Percentiles rank a stretch among this genome's conserved stretches.
These are phyloP conservation scores for Vitis amurensis DNA, from an alignment of 164 flowering plant species.

Conservation along the genomic window DNA sequence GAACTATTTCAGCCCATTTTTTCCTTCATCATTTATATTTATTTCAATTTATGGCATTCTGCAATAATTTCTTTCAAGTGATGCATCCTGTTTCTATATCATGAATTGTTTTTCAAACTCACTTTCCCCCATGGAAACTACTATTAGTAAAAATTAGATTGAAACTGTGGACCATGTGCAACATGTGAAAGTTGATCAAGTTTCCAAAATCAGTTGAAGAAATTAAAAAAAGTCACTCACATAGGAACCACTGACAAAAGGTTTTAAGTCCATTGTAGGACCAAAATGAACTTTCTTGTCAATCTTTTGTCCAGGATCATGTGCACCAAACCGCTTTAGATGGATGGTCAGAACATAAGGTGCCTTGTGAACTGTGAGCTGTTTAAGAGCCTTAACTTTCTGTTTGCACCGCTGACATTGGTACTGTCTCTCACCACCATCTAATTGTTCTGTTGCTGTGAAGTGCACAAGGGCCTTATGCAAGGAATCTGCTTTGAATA, in stretches of 20 bases:
- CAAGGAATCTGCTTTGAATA: conserved; percentile 75
- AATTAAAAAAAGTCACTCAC: conserved; percentile 43
- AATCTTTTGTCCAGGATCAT: conserved; percentile 72
- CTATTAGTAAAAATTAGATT: no score
- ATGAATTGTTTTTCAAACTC: no score
- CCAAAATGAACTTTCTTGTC: conserved; percentile 71
- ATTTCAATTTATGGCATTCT: no score
- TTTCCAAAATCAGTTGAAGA: no score
- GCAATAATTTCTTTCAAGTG: no score
- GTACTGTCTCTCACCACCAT: conserved; percentile 87
- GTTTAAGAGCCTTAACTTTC: conserved; percentile 89
- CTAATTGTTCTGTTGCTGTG: conserved; percentile 77
- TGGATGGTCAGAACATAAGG: conserved; percentile 90
- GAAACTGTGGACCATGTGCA: no score
- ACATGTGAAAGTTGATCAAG: no score
- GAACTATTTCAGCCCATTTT: no score
- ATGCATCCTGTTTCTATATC: no score
- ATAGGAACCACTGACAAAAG: conserved; percentile 75
- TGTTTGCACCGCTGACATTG: conserved; percentile 88
- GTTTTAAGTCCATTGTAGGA: conserved; percentile 73
- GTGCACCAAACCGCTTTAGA: conserved; percentile 82
- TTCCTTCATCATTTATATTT: no score
- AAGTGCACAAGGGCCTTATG: conserved; percentile 74
- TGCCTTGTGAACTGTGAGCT: conserved; percentile 87
- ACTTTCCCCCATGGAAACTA: no score